Evolutionary conservation across 169 alveolate genomes (phyloP).

Genomic region (Plasmodium cynomolgi): DNA sequence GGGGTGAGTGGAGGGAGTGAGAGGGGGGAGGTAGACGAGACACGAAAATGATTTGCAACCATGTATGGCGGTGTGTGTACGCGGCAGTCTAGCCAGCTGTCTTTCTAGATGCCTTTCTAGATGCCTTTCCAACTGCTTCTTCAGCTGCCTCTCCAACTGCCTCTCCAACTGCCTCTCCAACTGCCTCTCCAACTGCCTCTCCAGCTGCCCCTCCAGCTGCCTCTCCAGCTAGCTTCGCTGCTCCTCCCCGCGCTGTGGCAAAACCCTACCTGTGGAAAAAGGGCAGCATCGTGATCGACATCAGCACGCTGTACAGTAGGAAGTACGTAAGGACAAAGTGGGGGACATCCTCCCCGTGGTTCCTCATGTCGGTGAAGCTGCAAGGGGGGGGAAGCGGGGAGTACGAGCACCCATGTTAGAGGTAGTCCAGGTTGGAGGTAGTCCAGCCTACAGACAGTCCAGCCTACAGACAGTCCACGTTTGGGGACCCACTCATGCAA

Average conservation of each 20-base stretch:
- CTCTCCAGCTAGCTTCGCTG: neutral
- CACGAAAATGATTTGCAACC: too few species aligned
- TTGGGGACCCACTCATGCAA: neutral
- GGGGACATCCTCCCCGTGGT: neutral
- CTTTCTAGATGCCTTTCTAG: too few species aligned
- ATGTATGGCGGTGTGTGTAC: neutral
- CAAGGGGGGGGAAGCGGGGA: neutral
- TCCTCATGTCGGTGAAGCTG: conserved; percentile 16
- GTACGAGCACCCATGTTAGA: neutral
- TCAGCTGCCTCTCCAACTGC: neutral
- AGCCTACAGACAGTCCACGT: neutral
- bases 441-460: too few species aligned
- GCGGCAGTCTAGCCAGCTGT: neutral
- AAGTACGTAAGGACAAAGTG: conserved; percentile 31
- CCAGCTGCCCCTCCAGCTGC: too few species aligned
- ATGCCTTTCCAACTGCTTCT: neutral
- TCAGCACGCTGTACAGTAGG: conserved; percentile 26
- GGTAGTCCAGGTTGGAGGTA: neutral
- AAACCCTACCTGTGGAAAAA: conserved; percentile 48
- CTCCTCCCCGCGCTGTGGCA: neutral
- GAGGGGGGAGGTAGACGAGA: neutral
- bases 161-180: neutral
- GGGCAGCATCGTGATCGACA: conserved; percentile 60
- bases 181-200: too few species aligned
- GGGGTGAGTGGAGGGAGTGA: neutral